Percentiles rank a stretch among this genome's conserved stretches.
Conservation (phyloP, 2,329 filamentous ascomycete species). For the Triangularia setosa region DNA sequence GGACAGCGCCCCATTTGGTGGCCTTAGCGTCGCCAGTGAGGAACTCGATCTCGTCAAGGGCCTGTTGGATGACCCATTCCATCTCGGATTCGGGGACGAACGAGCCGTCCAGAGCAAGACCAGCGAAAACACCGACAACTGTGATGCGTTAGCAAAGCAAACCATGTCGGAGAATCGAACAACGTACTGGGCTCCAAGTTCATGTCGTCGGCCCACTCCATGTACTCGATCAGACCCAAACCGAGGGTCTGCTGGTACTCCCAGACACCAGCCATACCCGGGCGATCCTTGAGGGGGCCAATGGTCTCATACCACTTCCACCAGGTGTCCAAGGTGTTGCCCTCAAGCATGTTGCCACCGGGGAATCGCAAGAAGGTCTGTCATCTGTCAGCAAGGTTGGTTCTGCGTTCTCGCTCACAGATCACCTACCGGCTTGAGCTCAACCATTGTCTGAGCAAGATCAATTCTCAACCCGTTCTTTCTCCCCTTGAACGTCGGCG, state of each 20-base stretch:
- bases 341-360: slow-evolving; percentile 61
- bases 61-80: slow-evolving; percentile 54
- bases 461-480: slow-evolving; percentile 56
- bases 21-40: slow-evolving; percentile 51
- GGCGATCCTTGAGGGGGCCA: slow-evolving; percentile 50
- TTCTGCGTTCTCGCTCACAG: background rate
- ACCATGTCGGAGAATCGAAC: background rate
- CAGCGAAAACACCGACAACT: slow-evolving; percentile 56
- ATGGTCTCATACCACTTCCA: slow-evolving; percentile 54
- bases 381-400: slow-evolving; percentile 17
- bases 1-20: slow-evolving; percentile 50
- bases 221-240: slow-evolving; percentile 59
- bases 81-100: slow-evolving; percentile 50
- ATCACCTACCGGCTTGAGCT: slow-evolving; percentile 42
- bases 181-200: slow-evolving; percentile 46
- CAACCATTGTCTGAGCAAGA: slow-evolving; percentile 49
- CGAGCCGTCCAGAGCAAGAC: slow-evolving; percentile 52
- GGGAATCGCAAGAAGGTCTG: slow-evolving; percentile 56
- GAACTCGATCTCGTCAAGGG: slow-evolving; percentile 61
- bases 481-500: slow-evolving; percentile 55
- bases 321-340: slow-evolving; percentile 38
- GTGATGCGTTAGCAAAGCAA: slow-evolving; percentile 11
- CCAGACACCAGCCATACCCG: slow-evolving; percentile 56
- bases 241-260: slow-evolving; percentile 59
- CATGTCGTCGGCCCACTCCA: slow-evolving; percentile 59